phyloP scores from a whole-genome alignment of 2,329 filamentous ascomycete species.

The Fusarium compactum region DNA sequence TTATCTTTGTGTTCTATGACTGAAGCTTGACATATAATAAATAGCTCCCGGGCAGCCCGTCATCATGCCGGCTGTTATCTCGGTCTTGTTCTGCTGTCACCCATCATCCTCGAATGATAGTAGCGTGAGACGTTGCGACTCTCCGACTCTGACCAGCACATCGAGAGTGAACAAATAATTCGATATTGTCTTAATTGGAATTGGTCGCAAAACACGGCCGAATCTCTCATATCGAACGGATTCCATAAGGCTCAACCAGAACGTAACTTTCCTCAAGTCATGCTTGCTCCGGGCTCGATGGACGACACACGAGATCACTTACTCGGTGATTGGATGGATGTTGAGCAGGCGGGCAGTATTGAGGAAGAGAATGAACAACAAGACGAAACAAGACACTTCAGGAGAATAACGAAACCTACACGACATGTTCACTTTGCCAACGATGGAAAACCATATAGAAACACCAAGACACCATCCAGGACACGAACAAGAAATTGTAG shows the following conservation, averaged over 20 bases:
- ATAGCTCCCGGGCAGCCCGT: slow-evolving; percentile 28
- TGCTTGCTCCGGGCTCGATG: background rate
- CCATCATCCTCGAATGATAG: background rate
- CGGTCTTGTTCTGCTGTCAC: background rate
- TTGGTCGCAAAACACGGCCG: background rate
- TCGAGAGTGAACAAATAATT: background rate
- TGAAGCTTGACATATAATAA: slow-evolving; percentile 36
- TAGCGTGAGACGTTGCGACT: background rate
- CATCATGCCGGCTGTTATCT: background rate
- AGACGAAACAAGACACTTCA: background rate
- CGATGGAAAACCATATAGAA: slow-evolving; percentile 11
- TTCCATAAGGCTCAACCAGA: slow-evolving; percentile 7
- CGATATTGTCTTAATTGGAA: background rate
- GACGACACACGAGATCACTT: slow-evolving; percentile 28
- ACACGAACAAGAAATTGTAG: slow-evolving; percentile 20
- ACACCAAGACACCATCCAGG: background rate
- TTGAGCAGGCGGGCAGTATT: slow-evolving; percentile 13
- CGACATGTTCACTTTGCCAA: slow-evolving; percentile 20
- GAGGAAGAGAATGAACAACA: background rate
- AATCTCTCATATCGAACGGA: background rate
- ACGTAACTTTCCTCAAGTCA: slow-evolving; percentile 20
- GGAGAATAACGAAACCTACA: slow-evolving; percentile 1
- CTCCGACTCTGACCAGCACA: background rate
- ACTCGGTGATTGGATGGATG: slow-evolving; percentile 38
- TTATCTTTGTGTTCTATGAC: slow-evolving; percentile 16